Evolutionary conservation across 805 yeast species (phyloP), one percentile per base, ranked within the genome.

Genomic region (Komagataella mondaviorum): DNA sequence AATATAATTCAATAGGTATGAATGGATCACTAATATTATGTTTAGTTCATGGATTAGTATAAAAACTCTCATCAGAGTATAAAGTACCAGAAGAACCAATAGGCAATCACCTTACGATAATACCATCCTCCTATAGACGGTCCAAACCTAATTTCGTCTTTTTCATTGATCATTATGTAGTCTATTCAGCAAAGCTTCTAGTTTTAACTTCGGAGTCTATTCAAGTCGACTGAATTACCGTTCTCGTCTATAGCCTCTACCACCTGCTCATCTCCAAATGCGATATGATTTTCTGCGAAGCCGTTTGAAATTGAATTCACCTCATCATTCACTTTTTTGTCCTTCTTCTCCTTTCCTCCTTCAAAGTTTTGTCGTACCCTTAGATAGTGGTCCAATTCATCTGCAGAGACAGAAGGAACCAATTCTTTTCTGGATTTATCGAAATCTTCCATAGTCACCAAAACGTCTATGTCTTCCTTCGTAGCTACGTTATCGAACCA

Each of bases 401-500:
- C 95, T 2, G 80, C 81, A 49, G 96, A 85, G 7, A 93, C 97
- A 45, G 93, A 82, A 0, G 98, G 96, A 20, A 77, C 73, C 55
- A 93, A 71, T 51, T 82, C 87, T 4, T 68, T 62, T 56, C 78
- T 80, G 0, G 97, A 91, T 60, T 80, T 85, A n/a, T 69, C 70
- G 62, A 91, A 91, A 63, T 93, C 98, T 39, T 71, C 78, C 69
- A 73, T 74, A 18, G 71, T 70, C 1, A 91, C 97, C 16, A 69
- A 61, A 0, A 89, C 96, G 4, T 73, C 72, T 6, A 76, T 72
- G 60, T 91, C 97, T 1, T 74, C 76, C 2, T 72, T 69, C 0
- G 76, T 75, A 1, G 96, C 91, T 12, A 78, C 72, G 54, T 83
- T 81, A 57, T 89, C 96, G 64, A 93, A 88, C 96, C 97, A 91